Evolutionary conservation across 768 basidiomycete genomes (phyloP).

Genomic region (Termitomyces sp.): DNA sequence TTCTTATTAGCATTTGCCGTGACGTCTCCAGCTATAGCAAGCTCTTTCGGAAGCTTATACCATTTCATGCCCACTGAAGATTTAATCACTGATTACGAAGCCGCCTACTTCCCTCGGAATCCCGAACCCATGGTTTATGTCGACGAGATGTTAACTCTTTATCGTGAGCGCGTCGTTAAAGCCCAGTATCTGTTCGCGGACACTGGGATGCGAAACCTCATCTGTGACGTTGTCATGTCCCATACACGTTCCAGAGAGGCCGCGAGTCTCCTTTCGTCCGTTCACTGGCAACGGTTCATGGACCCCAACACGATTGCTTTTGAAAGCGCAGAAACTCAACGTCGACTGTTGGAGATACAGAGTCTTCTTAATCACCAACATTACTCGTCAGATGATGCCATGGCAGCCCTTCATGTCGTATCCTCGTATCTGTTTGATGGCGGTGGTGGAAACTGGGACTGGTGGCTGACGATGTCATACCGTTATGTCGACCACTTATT

Average conservation of each 20-base stretch:
- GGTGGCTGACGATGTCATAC: slow-evolving; percentile 62
- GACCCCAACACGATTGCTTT: slow-evolving; percentile 21
- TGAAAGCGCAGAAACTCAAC: slow-evolving; percentile 17
- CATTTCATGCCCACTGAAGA: slow-evolving; percentile 3
- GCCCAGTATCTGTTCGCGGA: slow-evolving; percentile 72
- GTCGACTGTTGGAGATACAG: slow-evolving; percentile 22
- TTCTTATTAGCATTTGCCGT: slow-evolving; percentile 16
- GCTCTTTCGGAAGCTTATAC: slow-evolving; percentile 26
- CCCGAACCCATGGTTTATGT: slow-evolving; percentile 17
- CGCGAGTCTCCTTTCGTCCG: slow-evolving; percentile 57
- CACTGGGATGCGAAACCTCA: slow-evolving; percentile 37
- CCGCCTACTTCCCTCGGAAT: slow-evolving; percentile 4
- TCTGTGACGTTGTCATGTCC: slow-evolving; percentile 46
- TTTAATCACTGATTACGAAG: background rate
- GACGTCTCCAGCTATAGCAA: slow-evolving; percentile 20
- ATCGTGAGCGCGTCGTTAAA: slow-evolving; percentile 58
- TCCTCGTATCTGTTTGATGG: slow-evolving; percentile 78
- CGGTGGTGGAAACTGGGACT: slow-evolving; percentile 64
- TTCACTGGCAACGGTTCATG: slow-evolving; percentile 37
- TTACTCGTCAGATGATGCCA: slow-evolving; percentile 62
- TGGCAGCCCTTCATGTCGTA: slow-evolving; percentile 73
- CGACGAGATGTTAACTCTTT: slow-evolving; percentile 35
- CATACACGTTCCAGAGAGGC: slow-evolving; percentile 51
- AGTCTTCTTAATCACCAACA: slow-evolving; percentile 18
- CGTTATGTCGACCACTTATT: slow-evolving; percentile 51